Evolutionary conservation across 805 yeast genomes (phyloP).

Genomic region (Ogataea trehalophila): DNA sequence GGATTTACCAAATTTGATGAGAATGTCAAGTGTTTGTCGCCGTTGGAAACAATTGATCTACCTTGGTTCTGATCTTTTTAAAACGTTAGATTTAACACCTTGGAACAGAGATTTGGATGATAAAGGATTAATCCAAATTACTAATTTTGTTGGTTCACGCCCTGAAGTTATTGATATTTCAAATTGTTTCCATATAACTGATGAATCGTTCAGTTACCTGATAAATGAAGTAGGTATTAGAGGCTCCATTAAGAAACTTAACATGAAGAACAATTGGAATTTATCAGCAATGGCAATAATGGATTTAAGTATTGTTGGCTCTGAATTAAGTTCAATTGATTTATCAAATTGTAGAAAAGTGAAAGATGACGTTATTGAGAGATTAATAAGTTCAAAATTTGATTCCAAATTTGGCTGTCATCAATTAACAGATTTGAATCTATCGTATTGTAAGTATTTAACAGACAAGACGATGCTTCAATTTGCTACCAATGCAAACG

Average conservation of each 20-base stretch:
- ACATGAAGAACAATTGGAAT: slow-evolving; percentile 72
- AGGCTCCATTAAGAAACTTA: slow-evolving; percentile 50
- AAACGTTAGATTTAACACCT: slow-evolving; percentile 49
- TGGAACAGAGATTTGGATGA: slow-evolving; percentile 63
- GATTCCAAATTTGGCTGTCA: slow-evolving; percentile 47
- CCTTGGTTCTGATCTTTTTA: slow-evolving; percentile 50
- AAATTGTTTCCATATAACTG: slow-evolving; percentile 73
- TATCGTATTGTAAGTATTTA: slow-evolving; percentile 73
- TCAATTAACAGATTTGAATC: slow-evolving; percentile 45
- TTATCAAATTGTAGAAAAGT: slow-evolving; percentile 71
- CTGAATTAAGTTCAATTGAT: slow-evolving; percentile 53
- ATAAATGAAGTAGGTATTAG: slow-evolving; percentile 66
- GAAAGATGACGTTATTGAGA: slow-evolving; percentile 62
- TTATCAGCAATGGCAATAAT: slow-evolving; percentile 76
- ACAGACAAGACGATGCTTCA: slow-evolving; percentile 66
- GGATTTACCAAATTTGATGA: slow-evolving; percentile 57
- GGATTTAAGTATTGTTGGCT: slow-evolving; percentile 69
- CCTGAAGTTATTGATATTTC: slow-evolving; percentile 59
- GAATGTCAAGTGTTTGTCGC: slow-evolving; percentile 50
- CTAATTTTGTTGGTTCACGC: slow-evolving; percentile 66
- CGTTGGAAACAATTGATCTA: slow-evolving; percentile 66
- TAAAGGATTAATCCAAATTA: slow-evolving; percentile 48
- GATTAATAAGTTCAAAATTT: slow-evolving; percentile 54
- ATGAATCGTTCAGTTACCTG: slow-evolving; percentile 66
- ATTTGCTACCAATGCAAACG: slow-evolving; percentile 54